These are phyloP conservation scores for Colletotrichum destructivum DNA, from an alignment of 2,329 filamentous ascomycete genomes.

Conservation along the genomic window DNA sequence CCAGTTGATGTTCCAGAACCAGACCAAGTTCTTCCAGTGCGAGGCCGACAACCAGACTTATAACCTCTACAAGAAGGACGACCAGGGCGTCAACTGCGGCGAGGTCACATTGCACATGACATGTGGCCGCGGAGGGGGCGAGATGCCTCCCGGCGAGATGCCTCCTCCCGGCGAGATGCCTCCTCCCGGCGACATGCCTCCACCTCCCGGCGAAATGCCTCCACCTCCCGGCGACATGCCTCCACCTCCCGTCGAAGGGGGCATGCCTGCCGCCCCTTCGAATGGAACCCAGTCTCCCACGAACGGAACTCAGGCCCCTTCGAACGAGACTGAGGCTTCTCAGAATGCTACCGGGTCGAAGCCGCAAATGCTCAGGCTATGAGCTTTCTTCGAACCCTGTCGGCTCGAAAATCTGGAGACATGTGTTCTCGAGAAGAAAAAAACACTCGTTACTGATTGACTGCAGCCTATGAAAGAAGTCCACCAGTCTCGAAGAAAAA, in stretches of 20 bases:
- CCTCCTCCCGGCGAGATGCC: no score
- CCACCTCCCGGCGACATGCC: not conserved
- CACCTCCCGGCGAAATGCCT: no score
- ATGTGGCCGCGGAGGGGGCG: not conserved
- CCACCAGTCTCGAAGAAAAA: not conserved
- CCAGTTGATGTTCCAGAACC: constrained; percentile 65
- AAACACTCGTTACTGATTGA: not conserved
- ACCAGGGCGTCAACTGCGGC: constrained; percentile 60
- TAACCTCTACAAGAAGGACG: constrained; percentile 67
- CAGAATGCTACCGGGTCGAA: not conserved
- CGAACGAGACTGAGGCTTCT: not conserved
- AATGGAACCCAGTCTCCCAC: not conserved
- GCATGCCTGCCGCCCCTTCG: not conserved
- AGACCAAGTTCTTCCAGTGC: constrained; percentile 72
- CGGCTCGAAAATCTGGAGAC: not conserved
- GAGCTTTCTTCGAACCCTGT: not conserved
- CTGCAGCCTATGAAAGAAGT: not conserved
- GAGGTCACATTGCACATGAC: constrained; percentile 58
- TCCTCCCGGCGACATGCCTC: not conserved
- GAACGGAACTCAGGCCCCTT: not conserved
- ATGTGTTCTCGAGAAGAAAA: no score
- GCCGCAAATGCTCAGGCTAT: not conserved
- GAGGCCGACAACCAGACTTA: constrained; percentile 68
- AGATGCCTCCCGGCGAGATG: not conserved
- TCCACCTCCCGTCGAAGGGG: not conserved